phyloP scores from a whole-genome alignment of 1,284 basidiomycete species.

The Cutaneotrichosporon dermatis region DNA sequence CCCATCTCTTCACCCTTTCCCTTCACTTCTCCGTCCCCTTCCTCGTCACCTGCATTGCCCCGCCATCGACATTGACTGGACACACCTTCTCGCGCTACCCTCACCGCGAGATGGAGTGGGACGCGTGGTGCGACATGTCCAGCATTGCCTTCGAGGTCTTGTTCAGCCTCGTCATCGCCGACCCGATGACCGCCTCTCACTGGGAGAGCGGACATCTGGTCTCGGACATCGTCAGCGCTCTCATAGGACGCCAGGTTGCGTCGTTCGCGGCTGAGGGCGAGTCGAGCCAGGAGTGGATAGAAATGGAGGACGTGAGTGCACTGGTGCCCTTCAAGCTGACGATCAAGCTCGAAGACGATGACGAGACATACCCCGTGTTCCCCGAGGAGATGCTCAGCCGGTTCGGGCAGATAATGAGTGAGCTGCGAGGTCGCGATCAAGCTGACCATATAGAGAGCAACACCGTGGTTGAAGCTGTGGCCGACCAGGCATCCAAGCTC shows the following conservation, averaged over 20 bases:
- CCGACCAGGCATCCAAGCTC: conserved; percentile 74
- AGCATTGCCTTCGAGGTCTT: conserved; percentile 48
- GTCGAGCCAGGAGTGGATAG: conserved; percentile 61
- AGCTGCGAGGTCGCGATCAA: neutral
- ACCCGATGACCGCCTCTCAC: conserved; percentile 19
- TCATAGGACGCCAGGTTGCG: conserved; percentile 34
- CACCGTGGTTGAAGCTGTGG: conserved; percentile 65
- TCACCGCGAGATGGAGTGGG: conserved; percentile 49
- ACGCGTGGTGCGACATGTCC: conserved; percentile 72
- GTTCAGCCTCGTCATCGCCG: conserved; percentile 32
- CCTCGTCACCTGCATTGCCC: conserved; percentile 48
- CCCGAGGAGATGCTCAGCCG: conserved; percentile 75
- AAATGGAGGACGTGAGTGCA: conserved; percentile 60
- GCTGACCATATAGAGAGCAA: conserved; percentile 51
- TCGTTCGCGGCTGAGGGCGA: conserved; percentile 48
- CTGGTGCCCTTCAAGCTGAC: neutral
- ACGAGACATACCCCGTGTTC: conserved; percentile 66
- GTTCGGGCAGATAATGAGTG: conserved; percentile 65
- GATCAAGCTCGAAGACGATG: conserved; percentile 58
- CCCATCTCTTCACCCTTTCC: conserved; percentile 61
- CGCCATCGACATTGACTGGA: conserved; percentile 21
- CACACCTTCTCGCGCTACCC: conserved; percentile 32
- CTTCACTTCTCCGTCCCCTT: conserved; percentile 63
- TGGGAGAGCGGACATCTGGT: conserved; percentile 32
- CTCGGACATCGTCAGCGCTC: conserved; percentile 29